Base-by-base conservation (phyloP, 768 basidiomycete genomes). In the Paxillus ammoniavirescens region DNA sequence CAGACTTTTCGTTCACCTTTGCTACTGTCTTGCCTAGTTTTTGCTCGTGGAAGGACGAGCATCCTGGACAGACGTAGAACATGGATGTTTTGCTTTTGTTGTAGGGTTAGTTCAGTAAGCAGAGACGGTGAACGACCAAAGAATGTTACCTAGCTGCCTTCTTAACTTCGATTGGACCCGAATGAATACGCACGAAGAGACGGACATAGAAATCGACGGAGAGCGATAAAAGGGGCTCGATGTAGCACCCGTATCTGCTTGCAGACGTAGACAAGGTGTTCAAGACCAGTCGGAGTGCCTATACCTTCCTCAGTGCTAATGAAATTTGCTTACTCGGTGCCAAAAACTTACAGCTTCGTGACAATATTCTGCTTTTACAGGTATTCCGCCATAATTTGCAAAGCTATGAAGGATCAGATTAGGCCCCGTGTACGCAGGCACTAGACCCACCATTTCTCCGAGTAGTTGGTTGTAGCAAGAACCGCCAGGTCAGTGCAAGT, bases 121-220 rank as follows among this genome's bases (percentile, higher is more conserved):
- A 38, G 37, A 42, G 42, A 37, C 15, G 23, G 26, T 17, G 15
- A 40, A 21, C 1, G 17, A 52, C 21, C 5, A 46, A 54, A 45
- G 37, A 15, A 14, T 84, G n/a, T 58, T 64, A 95, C 95, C 84
- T 82, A 21, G 87, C 76, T 5, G 82, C 72, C 56, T 83, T 85
- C 71, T 99, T 99, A 41, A 95, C 94, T 67, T 94, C 86, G 26
- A 86, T 69, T 0, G 93, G 87, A 3, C 84, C 77, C 0, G 86
- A 79, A 49, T 82, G 75, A 5, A 99, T 75, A 9, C 88, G 83
- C 14, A 98, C 82, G 63, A 98, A 99, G 17, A 98, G 64, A 4
- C 97, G 87, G 23, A 97, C 86, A 68, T 99, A 99, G 69, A 98
- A 99, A 63, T 99, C 97, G 64, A 99, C 96, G 14, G 93, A 96